Evolutionary conservation across 768 basidiomycete species (phyloP).

Genomic region (Lyophyllum decastes): DNA sequence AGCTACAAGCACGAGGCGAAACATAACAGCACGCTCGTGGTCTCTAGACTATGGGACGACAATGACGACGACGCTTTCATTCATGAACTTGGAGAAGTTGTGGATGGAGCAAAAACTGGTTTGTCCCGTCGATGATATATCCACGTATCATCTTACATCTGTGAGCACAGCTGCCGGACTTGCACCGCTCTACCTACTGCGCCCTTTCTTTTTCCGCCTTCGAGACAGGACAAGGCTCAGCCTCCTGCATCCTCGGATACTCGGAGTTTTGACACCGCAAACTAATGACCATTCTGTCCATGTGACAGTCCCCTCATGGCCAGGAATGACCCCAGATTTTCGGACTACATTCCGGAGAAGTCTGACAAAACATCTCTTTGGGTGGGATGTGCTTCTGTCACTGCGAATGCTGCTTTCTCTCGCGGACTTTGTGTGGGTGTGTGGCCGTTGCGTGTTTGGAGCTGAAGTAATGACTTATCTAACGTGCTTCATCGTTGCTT

Average conservation of each 20-base stretch:
- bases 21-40: slow-evolving; percentile 53
- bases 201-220: slow-evolving; percentile 51
- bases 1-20: slow-evolving; percentile 82
- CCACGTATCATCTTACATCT: neutral
- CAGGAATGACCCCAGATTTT: slow-evolving; percentile 34
- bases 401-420: slow-evolving; percentile 58
- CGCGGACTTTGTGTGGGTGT: slow-evolving; percentile 52
- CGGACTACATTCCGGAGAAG: slow-evolving; percentile 50
- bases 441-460: slow-evolving; percentile 2
- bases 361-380: slow-evolving; percentile 59
- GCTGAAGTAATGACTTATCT: too few relatives aligned
- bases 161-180: slow-evolving; percentile 36
- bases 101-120: slow-evolving; percentile 36
- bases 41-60: slow-evolving; percentile 58
- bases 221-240: slow-evolving; percentile 35
- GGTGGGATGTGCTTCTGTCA: slow-evolving; percentile 53
- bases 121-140: slow-evolving; percentile 7
- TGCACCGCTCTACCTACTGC: slow-evolving; percentile 51
- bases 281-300: slow-evolving; percentile 34
- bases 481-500: neutral
- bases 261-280: slow-evolving; percentile 42
- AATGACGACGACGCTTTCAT: slow-evolving; percentile 34
- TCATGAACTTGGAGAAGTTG: slow-evolving; percentile 28
- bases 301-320: slow-evolving; percentile 30
- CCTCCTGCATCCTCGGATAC: slow-evolving; percentile 40